Evolutionary conservation across 2,329 filamentous ascomycete genomes (phyloP), one percentile per base, ranked within the genome.

Genomic region (Cercospora zeae-maydis): DNA sequence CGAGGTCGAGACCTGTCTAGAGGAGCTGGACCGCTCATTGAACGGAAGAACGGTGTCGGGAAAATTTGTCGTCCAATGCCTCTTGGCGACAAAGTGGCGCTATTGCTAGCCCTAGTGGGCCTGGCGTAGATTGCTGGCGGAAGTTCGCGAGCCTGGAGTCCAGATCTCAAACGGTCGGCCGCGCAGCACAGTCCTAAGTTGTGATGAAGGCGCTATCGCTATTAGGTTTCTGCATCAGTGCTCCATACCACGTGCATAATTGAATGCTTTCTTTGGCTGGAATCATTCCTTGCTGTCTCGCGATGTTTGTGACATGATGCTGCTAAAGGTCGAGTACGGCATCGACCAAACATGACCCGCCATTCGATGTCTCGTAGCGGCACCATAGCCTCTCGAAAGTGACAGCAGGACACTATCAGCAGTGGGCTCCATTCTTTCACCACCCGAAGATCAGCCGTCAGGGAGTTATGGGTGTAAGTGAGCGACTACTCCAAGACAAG

Each of bases 71-170:
- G 49, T 31, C 3, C 14, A 34, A 21, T 53, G 49, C 49, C 21
- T 53, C 21, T 53, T 53, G 49, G 49, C 49, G 27, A 53, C 49
- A 34, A 53, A 53, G 49, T 27, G 49, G 16, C 49, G 49, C 49
- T 53, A 53, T 27, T 7, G 14, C 31, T 30, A 33, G 8, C 33
- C 24, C 4, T 4, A 16, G 49, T 53, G 49, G 49, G 21, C 31
- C 49, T 16, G 49, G 49, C 14, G 49, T 34, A 53, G 33, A 34
- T 33, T 53, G 21, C 31, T 19, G 31, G 30, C 49, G 21, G 31
- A 34, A 33, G 31, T 33, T 24, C 49, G 49, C 31, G 14, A 53
- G 49, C 49, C 14, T 21, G 16, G 6, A 53, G 42, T 4, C 13
- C 42, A 47, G 21, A 11, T 7, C 13, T 14, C 42, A 11, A 47